These are phyloP conservation scores for Ceraceosorus guamensis DNA, from an alignment of 1,284 basidiomycete species.

Conservation along the genomic window DNA sequence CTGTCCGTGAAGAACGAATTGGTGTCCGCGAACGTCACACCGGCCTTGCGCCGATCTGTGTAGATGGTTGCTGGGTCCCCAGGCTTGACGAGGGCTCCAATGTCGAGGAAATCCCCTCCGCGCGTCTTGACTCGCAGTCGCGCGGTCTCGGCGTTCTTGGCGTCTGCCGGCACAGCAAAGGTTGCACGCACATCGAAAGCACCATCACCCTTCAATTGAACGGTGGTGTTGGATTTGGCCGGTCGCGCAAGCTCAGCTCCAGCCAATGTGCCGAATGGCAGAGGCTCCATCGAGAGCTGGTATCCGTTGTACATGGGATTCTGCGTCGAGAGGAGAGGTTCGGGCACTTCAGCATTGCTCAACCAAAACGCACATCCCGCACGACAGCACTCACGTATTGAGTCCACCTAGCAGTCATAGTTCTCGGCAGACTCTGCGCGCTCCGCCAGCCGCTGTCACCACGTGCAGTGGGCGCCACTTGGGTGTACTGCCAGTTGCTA, in stretches of 20 bases:
- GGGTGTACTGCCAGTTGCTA: constrained; percentile 51
- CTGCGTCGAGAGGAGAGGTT: no score
- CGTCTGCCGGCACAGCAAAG: constrained; percentile 22
- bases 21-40: constrained; percentile 28
- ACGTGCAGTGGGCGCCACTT: constrained; percentile 40
- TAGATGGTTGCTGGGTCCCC: constrained; percentile 41
- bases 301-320: constrained; percentile 39
- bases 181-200: constrained; percentile 47
- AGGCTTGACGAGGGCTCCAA: constrained; percentile 22
- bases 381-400: no score
- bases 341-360: no score
- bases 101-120: constrained; percentile 11
- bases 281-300: constrained; percentile 26
- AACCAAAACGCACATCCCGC: no score
- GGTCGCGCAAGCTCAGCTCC: constrained; percentile 7
- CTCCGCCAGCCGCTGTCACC: constrained; percentile 49
- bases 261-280: neutral
- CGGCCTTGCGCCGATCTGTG: constrained; percentile 45
- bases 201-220: constrained; percentile 32
- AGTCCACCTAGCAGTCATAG: constrained; percentile 42
- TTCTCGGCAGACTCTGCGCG: constrained; percentile 44
- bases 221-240: constrained; percentile 23
- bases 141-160: constrained; percentile 3
- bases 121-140: neutral
- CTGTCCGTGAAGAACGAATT: constrained; percentile 49